A percentile compares a stretch with the other conserved stretches of the same genome.
Evolutionary conservation across 2,329 filamentous ascomycete species (phyloP).

Genomic region (Pyricularia sp.): DNA sequence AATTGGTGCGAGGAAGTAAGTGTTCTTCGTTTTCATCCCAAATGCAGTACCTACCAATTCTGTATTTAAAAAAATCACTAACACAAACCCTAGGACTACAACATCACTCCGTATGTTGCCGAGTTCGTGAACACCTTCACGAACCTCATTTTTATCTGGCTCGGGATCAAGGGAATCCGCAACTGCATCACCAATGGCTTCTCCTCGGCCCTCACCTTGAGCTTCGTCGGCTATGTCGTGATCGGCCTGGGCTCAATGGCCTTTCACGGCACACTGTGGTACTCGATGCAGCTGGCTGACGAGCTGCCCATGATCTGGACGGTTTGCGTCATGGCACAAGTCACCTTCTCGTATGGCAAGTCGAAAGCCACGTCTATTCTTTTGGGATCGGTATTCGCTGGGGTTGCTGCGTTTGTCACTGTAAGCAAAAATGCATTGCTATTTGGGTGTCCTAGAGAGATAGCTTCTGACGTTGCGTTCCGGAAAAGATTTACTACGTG

Average conservation of each 20-base stretch:
- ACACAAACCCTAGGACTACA: slow-evolving; percentile 21
- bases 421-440: slow-evolving; percentile 31
- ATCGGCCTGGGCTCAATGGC: slow-evolving; percentile 46
- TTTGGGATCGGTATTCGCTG: slow-evolving; percentile 47
- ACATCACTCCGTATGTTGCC: slow-evolving; percentile 25
- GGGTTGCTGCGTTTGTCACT: slow-evolving; percentile 60
- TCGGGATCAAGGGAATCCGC: slow-evolving; percentile 65
- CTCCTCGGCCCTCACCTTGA: slow-evolving; percentile 64
- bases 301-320: slow-evolving; percentile 53
- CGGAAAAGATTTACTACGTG: slow-evolving; percentile 47
- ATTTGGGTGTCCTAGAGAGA: neutral
- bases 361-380: slow-evolving; percentile 30
- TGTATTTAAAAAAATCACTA: neutral
- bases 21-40: neutral
- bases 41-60: neutral
- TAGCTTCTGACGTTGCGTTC: neutral
- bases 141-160: slow-evolving; percentile 71
- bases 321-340: slow-evolving; percentile 47
- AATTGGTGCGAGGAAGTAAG: slow-evolving; percentile 30
- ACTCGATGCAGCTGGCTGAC: slow-evolving; percentile 51
- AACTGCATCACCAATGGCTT: slow-evolving; percentile 67
- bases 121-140: slow-evolving; percentile 55
- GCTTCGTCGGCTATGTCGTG: slow-evolving; percentile 42
- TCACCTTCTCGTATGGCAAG: slow-evolving; percentile 64
- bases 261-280: slow-evolving; percentile 49